Percentiles rank a stretch among this genome's conserved stretches.
phyloP scores from a whole-genome alignment of 164 flowering plant species.

The Tetrastigma voinierianum region DNA sequence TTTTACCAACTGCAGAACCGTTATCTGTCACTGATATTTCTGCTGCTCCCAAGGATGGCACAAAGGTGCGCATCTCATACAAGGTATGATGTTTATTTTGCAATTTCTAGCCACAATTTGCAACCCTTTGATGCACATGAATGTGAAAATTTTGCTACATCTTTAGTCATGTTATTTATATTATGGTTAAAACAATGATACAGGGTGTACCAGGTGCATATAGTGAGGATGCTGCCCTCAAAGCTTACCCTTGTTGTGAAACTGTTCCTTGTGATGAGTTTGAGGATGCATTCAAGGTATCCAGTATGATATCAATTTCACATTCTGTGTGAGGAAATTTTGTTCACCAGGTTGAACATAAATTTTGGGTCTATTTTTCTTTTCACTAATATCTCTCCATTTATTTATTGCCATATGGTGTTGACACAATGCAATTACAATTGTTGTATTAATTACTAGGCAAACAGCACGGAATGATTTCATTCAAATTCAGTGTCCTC shows the following conservation, averaged over 20 bases:
- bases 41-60: constrained; percentile 23
- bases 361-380: background rate
- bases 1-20: constrained; percentile 40
- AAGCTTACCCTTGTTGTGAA: constrained; percentile 68
- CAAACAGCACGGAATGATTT: too few relatives aligned
- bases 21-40: constrained; percentile 45
- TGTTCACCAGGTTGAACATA: background rate
- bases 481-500: background rate
- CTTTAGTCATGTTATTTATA: background rate
- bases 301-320: background rate
- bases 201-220: constrained; percentile 64
- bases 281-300: constrained; percentile 67
- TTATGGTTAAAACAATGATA: constrained; percentile 13
- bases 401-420: background rate
- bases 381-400: background rate
- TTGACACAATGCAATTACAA: too few relatives aligned
- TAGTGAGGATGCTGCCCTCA: constrained; percentile 65
- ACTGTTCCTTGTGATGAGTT: constrained; percentile 69
- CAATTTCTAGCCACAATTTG: background rate
- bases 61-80: constrained; percentile 52
- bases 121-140: background rate
- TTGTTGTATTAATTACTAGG: too few relatives aligned
- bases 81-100: constrained; percentile 32
- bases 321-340: background rate
- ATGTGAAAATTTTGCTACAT: background rate